A percentile compares a stretch with the other conserved stretches of the same genome.
phyloP scores from a whole-genome alignment of 2,329 filamentous ascomycete genomes.

The Paecilomyces dactylethromorphus region DNA sequence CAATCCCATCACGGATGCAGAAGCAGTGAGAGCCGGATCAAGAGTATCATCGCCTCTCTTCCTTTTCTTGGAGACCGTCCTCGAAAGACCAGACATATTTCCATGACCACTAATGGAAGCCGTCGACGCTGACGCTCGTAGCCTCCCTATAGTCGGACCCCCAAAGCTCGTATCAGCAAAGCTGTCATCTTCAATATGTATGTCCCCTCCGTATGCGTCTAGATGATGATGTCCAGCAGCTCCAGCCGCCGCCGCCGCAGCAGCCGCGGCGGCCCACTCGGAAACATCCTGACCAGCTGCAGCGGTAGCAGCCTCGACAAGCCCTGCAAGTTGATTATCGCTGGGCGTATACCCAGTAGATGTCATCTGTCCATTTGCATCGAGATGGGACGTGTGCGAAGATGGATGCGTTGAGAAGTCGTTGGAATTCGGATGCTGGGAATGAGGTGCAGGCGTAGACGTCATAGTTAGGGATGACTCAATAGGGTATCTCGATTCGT shows the following conservation, averaged over 20 bases:
- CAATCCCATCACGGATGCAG: constrained; percentile 16
- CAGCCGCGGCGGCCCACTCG: constrained; percentile 37
- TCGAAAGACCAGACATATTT: constrained; percentile 23
- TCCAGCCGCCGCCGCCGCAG: constrained; percentile 43
- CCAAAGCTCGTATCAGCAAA: constrained; percentile 28
- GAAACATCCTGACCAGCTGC: constrained; percentile 34
- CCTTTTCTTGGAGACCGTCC: constrained; percentile 32
- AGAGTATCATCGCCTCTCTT: constrained; percentile 34
- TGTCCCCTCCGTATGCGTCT: constrained; percentile 32
- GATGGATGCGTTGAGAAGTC: constrained; percentile 20
- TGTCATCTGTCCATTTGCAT: constrained; percentile 21
- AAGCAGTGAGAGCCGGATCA: constrained; percentile 27
- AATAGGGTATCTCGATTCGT: not conserved
- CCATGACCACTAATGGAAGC: constrained; percentile 18
- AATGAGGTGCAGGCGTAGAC: constrained; percentile 19
- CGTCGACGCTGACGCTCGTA: constrained; percentile 17
- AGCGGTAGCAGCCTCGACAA: constrained; percentile 41
- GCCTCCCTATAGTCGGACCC: constrained; percentile 13
- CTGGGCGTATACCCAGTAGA: constrained; percentile 27
- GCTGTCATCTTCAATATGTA: constrained; percentile 34
- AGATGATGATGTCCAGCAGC: constrained; percentile 40
- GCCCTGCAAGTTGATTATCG: constrained; percentile 39
- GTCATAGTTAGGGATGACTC: constrained; percentile 14
- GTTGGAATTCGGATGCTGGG: constrained; percentile 22
- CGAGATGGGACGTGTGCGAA: constrained; percentile 20